Evolutionary conservation across 352 stramenopile species (phyloP), one percentile per base, ranked within the genome.

Genomic region (Detonula confervacea): DNA sequence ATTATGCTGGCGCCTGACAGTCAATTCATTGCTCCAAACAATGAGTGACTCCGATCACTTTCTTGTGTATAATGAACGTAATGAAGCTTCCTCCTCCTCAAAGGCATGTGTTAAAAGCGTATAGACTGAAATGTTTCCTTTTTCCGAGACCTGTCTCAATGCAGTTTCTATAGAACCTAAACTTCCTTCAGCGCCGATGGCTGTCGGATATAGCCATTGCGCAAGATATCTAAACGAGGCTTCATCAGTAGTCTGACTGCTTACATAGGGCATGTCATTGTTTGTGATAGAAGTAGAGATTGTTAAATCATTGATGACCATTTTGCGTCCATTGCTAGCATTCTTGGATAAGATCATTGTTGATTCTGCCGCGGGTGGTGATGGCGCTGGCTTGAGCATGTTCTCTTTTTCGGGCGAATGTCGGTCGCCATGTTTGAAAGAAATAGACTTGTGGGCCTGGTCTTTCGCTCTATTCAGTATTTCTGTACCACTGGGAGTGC

Each of bases 21-120:
- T 62, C 30, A 62, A 62, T 62, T n/a, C 54, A 44, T 62, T 44
- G 2, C 54, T 62, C 54, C 54, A 60, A 60, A 35, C 30, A 62
- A 46, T 44, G 44, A 44, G 18, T n/a, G 35, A 16, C 24, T 62
- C 11, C 12, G 18, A 18, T 16, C 18, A 60, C 5, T 27, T 37
- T 60, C 51, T 1, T 62, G 22, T 39, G 25, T 29, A 62, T 7
- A 62, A 29, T 39, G 25, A 62, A 33, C 54, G 30, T 16, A 62
- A 27, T 1, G 54, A 14, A 18, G 54, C 24, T 25, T 33, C 24
- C 54, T 62, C 54, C 9, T 44, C 54, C 54, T 62, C 54, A 39
- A 62, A 42, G 11, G 54, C 54, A 44, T 62, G 54, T 20, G 54
- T 62, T 29, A 62, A 62, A 16, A 62, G 24, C 6, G 39, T 14